Evolutionary conservation across 768 basidiomycete genomes (phyloP).

Genomic region (Lentinula detonsa): DNA sequence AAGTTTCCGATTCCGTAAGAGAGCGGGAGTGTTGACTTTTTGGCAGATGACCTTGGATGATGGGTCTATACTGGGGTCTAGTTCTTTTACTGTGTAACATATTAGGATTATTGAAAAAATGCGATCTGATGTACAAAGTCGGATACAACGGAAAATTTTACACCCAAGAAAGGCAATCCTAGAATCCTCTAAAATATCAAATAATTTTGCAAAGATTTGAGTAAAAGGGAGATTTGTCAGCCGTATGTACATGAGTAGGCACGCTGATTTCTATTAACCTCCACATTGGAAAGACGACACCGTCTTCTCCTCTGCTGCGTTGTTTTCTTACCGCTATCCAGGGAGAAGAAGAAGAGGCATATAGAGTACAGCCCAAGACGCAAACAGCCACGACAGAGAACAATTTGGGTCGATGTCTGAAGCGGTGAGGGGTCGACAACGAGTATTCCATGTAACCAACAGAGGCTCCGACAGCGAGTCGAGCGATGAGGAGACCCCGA

Average conservation of each 20-base stretch:
- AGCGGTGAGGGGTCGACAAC: constrained; percentile 3
- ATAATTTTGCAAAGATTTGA: background rate
- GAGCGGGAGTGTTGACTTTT: constrained; percentile 8
- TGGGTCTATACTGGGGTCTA: constrained; percentile 13
- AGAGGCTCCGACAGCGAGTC: constrained; percentile 20
- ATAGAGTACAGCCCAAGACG: background rate
- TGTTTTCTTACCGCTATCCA: background rate
- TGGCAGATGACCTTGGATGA: constrained; percentile 7
- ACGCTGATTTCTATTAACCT: background rate
- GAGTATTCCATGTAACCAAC: constrained; percentile 11
- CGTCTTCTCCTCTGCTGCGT: background rate
- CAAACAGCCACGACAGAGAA: background rate
- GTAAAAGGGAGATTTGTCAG: background rate
- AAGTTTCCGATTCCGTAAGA: constrained; percentile 11
- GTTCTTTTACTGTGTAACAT: constrained; percentile 1
- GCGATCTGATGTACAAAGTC: too few relatives aligned
- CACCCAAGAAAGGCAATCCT: background rate
- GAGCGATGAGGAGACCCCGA: background rate
- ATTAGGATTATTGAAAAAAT: background rate
- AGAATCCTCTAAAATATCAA: background rate
- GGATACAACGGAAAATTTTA: background rate
- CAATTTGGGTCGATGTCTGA: constrained; percentile 7
- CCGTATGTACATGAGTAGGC: background rate
- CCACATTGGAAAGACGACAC: background rate
- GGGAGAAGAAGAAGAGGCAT: background rate